phyloP scores from a whole-genome alignment of 1,284 basidiomycete species.

The Trichosporon coremiiforme region DNA sequence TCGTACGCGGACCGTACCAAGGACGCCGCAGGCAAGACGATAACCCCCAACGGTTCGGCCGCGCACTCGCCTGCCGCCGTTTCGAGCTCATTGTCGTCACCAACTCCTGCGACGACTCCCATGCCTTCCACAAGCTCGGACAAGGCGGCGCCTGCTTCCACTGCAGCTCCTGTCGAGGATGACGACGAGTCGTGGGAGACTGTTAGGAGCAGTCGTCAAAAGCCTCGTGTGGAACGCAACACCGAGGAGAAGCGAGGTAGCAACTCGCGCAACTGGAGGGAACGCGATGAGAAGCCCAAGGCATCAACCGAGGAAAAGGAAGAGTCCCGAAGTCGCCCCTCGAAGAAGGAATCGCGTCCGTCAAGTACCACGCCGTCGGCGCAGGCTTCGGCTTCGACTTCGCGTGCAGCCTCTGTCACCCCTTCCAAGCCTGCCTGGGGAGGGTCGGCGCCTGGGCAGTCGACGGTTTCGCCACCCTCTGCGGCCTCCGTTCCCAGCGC shows the following conservation, averaged over 20 bases:
- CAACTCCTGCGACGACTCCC: slow-evolving; percentile 15
- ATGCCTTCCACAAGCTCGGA: slow-evolving; percentile 17
- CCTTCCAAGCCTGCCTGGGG: slow-evolving; percentile 43
- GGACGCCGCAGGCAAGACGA: slow-evolving; percentile 26
- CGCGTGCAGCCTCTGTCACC: slow-evolving; percentile 13
- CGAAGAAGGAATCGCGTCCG: slow-evolving; percentile 26
- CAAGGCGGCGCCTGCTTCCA: neutral
- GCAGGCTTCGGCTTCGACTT: slow-evolving; percentile 17
- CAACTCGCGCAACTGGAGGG: slow-evolving; percentile 40
- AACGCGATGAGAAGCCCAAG: slow-evolving; percentile 28
- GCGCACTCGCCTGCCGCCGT: slow-evolving; percentile 8
- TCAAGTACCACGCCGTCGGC: slow-evolving; percentile 20
- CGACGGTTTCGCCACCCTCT: slow-evolving; percentile 9
- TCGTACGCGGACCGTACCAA: slow-evolving; percentile 54
- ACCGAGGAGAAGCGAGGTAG: slow-evolving; percentile 42
- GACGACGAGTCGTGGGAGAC: slow-evolving; percentile 29
- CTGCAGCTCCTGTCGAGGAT: slow-evolving; percentile 19
- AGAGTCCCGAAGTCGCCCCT: slow-evolving; percentile 18
- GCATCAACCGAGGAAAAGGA: slow-evolving; percentile 24
- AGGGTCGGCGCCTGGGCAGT: slow-evolving; percentile 3
- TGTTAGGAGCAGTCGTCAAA: slow-evolving; percentile 29
- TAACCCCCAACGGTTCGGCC: slow-evolving; percentile 21
- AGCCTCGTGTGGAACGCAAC: slow-evolving; percentile 24
- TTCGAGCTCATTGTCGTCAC: slow-evolving; percentile 24
- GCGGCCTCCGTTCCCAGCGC: slow-evolving; percentile 6